phyloP scores from a whole-genome alignment of 306 rosid genomes.

The Cicer arietinum region DNA sequence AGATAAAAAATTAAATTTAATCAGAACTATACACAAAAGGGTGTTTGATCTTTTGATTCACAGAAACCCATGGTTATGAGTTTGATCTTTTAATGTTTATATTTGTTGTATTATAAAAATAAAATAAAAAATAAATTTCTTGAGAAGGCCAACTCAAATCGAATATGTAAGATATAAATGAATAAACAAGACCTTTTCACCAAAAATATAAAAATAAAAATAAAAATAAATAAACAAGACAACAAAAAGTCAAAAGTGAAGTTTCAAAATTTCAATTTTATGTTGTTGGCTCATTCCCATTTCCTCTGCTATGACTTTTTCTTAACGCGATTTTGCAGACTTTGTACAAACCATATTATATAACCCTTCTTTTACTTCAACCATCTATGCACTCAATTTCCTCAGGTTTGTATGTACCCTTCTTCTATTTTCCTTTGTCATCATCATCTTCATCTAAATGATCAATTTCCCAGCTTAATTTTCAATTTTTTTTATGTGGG shows the following conservation, averaged over 20 bases:
- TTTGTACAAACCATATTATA: constrained; percentile 6
- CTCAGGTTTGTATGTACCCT: neutral
- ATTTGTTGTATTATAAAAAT: no score
- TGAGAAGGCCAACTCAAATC: no score
- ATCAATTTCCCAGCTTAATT: constrained; percentile 37
- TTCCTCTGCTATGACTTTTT: constrained; percentile 33
- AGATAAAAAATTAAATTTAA: no score
- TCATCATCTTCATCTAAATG: constrained; percentile 25
- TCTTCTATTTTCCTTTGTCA: neutral
- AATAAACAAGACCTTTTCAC: no score
- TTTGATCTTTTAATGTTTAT: no score
- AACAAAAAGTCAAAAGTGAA: constrained; percentile 6
- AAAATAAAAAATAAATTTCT: no score
- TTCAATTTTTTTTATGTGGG: constrained; percentile 26
- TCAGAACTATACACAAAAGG: no score
- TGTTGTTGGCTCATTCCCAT: neutral
- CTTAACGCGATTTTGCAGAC: constrained; percentile 29
- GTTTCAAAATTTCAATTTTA: constrained; percentile 9
- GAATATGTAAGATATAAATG: no score
- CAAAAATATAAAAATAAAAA: neutral
- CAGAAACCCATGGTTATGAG: no score
- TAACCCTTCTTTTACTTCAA: neutral
- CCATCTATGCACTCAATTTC: neutral
- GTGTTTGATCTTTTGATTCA: no score
- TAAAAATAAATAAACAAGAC: neutral